Conservation (phyloP, 2,329 filamentous ascomycete genomes). For the Sclerotiophoma versabilis region DNA sequence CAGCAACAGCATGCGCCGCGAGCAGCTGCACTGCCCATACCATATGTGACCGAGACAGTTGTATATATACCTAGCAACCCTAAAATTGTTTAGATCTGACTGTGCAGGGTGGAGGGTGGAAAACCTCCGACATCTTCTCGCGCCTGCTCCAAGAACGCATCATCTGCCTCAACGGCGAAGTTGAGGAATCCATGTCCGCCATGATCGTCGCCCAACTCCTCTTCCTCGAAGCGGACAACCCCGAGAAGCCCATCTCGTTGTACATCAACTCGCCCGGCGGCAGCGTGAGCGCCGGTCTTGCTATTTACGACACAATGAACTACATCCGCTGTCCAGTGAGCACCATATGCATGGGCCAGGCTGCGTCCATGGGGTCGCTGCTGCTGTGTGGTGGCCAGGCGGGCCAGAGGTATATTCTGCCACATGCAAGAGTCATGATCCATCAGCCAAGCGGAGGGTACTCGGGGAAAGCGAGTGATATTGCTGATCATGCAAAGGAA, state of each 20-base stretch:
- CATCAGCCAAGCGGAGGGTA: slow-evolving; percentile 89
- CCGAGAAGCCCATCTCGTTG: slow-evolving; percentile 92
- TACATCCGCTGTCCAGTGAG: slow-evolving; percentile 94
- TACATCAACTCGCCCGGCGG: slow-evolving; percentile 98
- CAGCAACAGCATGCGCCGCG: slow-evolving; percentile 35
- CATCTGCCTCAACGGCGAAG: slow-evolving; percentile 88
- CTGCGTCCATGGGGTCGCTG: slow-evolving; percentile 92
- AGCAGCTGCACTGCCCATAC: slow-evolving; percentile 54
- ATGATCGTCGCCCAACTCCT: slow-evolving; percentile 94
- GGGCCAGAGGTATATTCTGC: slow-evolving; percentile 85
- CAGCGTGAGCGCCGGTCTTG: slow-evolving; percentile 81
- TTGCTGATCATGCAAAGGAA: slow-evolving; percentile 96
- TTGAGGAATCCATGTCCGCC: slow-evolving; percentile 90
- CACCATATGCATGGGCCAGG: slow-evolving; percentile 93
- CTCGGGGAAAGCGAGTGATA: slow-evolving; percentile 75
- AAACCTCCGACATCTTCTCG: slow-evolving; percentile 59
- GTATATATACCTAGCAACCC: slow-evolving; percentile 37
- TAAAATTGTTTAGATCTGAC: slow-evolving; percentile 36
- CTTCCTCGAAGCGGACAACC: slow-evolving; percentile 96
- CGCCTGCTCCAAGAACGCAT: slow-evolving; percentile 77
- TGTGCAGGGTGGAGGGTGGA: slow-evolving; percentile 57
- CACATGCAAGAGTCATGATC: slow-evolving; percentile 96
- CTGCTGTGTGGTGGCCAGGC: slow-evolving; percentile 84
- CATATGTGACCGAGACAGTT: slow-evolving; percentile 60
- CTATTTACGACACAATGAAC: slow-evolving; percentile 98